Percentiles rank a stretch among this genome's conserved stretches.
phyloP scores from a whole-genome alignment of 495 filamentous ascomycete species.

The Xylaria intraflava region DNA sequence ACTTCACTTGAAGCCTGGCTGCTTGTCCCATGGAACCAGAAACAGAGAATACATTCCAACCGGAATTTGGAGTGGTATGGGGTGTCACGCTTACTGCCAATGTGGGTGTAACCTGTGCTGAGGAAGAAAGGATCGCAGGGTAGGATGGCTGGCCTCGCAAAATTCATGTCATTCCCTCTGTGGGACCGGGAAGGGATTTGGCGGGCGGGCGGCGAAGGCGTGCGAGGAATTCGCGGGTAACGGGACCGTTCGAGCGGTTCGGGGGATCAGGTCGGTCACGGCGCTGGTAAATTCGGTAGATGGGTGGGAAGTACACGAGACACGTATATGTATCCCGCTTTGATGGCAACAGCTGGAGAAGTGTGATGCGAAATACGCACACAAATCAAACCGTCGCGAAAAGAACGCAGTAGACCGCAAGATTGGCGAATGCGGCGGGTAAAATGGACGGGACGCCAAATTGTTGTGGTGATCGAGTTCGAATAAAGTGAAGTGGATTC shows the following conservation, averaged over 20 bases:
- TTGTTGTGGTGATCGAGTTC: background rate
- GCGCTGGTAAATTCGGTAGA: background rate
- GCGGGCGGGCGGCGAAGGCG: background rate
- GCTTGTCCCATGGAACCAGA: background rate
- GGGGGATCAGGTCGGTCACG: background rate
- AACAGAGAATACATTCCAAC: background rate
- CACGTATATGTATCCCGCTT: background rate
- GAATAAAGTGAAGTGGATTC: constrained; percentile 1
- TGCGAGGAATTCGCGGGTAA: background rate
- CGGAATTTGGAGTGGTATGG: background rate
- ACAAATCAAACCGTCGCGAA: background rate
- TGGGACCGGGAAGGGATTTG: background rate
- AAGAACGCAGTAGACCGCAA: background rate
- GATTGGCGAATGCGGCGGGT: background rate
- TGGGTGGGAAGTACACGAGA: background rate
- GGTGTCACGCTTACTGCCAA: background rate
- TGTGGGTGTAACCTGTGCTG: background rate
- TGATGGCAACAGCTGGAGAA: background rate
- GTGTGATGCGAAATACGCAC: background rate
- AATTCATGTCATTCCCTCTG: background rate
- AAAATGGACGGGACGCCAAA: background rate
- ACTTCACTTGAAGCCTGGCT: background rate
- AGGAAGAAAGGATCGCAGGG: background rate
- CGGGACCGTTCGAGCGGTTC: background rate
- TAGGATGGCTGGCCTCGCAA: background rate